These are phyloP conservation scores for Vigna mungo DNA, from an alignment of 306 rosid species.

Conservation along the genomic window DNA sequence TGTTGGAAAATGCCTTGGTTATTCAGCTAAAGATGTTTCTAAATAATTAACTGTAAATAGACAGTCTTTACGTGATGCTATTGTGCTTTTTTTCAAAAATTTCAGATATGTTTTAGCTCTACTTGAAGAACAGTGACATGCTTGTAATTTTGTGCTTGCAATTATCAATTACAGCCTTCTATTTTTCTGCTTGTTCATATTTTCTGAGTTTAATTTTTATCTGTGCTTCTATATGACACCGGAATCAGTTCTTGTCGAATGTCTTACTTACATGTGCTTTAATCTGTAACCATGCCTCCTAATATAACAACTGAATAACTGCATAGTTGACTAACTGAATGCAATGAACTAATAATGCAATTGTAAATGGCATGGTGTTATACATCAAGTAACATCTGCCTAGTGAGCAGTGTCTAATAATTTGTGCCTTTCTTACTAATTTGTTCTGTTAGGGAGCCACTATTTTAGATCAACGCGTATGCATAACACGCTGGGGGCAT, in stretches of 20 bases:
- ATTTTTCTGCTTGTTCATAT: too few relatives aligned
- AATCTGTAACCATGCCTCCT: neutral
- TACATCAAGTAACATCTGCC: neutral
- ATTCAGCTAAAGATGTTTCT: too few relatives aligned
- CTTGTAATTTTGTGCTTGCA: too few relatives aligned
- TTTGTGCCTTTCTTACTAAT: constrained; percentile 15
- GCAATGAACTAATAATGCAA: neutral
- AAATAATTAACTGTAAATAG: too few relatives aligned
- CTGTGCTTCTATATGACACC: too few relatives aligned
- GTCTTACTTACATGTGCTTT: neutral
- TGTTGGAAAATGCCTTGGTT: too few relatives aligned
- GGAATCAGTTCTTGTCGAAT: neutral
- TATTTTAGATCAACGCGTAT: constrained; percentile 87
- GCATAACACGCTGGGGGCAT: constrained; percentile 94
- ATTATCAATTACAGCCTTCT: too few relatives aligned
- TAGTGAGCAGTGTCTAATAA: neutral
- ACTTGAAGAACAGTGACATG: too few relatives aligned
- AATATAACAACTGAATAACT: neutral
- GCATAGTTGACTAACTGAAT: neutral
- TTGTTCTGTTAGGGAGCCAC: constrained; percentile 81
- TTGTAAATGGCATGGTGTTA: neutral
- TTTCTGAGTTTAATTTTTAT: too few relatives aligned
- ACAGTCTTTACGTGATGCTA: too few relatives aligned
- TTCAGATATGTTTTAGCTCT: too few relatives aligned
- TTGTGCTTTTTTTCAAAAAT: too few relatives aligned